Evolutionary conservation across 23 red algal genomes (phyloP).

Genomic region (Gracilaria domingensis): DNA sequence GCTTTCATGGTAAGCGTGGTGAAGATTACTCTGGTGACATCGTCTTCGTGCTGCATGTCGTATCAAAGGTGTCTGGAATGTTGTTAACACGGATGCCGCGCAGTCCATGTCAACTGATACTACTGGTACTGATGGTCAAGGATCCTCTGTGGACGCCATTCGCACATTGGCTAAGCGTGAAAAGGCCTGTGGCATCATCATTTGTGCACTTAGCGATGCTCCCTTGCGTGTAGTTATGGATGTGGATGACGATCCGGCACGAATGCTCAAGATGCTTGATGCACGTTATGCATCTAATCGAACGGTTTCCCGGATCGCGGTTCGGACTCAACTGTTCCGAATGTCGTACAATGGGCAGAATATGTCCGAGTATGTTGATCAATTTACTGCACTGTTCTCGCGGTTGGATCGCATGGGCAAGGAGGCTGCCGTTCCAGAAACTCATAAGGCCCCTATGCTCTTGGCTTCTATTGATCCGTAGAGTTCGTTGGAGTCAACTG

Average conservation of each 20-base stretch:
- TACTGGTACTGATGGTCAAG: neutral
- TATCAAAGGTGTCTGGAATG: constrained; percentile 28
- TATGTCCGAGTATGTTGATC: constrained; percentile 38
- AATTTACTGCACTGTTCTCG: constrained; percentile 24
- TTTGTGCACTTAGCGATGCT: neutral
- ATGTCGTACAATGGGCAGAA: constrained; percentile 47
- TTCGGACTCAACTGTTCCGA: constrained; percentile 35
- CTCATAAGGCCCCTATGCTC: constrained; percentile 40
- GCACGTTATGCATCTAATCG: constrained; percentile 45
- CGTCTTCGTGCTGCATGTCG: constrained; percentile 46
- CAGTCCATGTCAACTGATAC: neutral
- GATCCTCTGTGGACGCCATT: neutral
- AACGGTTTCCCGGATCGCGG: constrained; percentile 11
- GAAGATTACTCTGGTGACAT: constrained; percentile 21
- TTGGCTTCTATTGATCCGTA: constrained; percentile 8
- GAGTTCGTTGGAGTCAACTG: constrained; percentile 23
- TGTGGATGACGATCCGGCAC: constrained; percentile 11
- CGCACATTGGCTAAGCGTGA: neutral
- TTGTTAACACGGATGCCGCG: neutral
- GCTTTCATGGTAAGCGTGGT: constrained; percentile 45
- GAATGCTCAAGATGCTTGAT: constrained; percentile 29
- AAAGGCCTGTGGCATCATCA: constrained; percentile 3
- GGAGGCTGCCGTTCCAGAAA: constrained; percentile 17
- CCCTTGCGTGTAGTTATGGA: constrained; percentile 17
- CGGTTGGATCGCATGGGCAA: constrained; percentile 43